These are phyloP conservation scores for Xerocomellus dryophilus DNA, from an alignment of 768 basidiomycete species.

Conservation along the genomic window DNA sequence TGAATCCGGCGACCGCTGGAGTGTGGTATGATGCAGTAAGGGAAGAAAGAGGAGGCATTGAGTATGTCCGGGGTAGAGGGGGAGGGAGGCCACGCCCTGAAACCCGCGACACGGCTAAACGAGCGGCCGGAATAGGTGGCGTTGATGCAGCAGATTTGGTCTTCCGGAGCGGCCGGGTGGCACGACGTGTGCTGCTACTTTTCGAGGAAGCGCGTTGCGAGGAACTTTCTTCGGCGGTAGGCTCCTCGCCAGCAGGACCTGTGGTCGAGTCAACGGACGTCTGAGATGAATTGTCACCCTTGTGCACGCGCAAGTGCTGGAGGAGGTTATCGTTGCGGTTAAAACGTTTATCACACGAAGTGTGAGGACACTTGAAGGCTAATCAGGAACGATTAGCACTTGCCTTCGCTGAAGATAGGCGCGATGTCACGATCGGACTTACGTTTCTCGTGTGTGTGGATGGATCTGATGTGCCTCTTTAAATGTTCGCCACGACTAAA, in stretches of 20 bases:
- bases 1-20: slow-evolving; percentile 28
- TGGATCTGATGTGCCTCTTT: slow-evolving; percentile 70
- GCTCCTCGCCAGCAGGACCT: slow-evolving; percentile 27
- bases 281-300: slow-evolving; percentile 37
- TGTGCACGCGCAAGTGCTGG: slow-evolving; percentile 75
- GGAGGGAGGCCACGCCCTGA: slow-evolving; percentile 30
- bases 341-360: slow-evolving; percentile 68
- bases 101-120: slow-evolving; percentile 33
- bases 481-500: slow-evolving; percentile 75
- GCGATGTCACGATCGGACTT: slow-evolving; percentile 33
- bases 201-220: slow-evolving; percentile 29
- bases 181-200: slow-evolving; percentile 22
- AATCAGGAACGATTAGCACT: slow-evolving; percentile 27
- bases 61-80: slow-evolving; percentile 34
- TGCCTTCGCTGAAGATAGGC: slow-evolving; percentile 12
- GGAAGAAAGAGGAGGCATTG: slow-evolving; percentile 32
- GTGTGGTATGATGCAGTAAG: slow-evolving; percentile 27
- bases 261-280: slow-evolving; percentile 31
- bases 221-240: slow-evolving; percentile 16
- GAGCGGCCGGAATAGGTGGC: slow-evolving; percentile 33
- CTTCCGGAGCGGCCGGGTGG: slow-evolving; percentile 33
- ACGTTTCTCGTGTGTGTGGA: slow-evolving; percentile 80
- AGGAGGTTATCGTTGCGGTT: slow-evolving; percentile 78
- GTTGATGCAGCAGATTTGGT: slow-evolving; percentile 36
- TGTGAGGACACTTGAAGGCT: slow-evolving; percentile 74